Conservation (phyloP, 768 basidiomycete species). For the Leccinum longicurvipes region DNA sequence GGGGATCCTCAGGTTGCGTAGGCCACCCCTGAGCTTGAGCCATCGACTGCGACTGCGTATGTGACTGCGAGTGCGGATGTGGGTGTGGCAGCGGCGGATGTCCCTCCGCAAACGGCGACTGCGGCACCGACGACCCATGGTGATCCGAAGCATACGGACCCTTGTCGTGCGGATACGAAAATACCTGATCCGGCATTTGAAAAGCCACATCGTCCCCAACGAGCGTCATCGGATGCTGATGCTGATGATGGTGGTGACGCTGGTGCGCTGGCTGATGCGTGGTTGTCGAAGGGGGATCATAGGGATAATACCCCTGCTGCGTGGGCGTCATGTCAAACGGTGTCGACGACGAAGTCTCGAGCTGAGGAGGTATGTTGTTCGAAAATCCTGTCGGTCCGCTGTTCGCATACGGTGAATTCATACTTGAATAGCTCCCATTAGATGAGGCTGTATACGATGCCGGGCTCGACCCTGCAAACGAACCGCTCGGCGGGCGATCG, state of each 20-base stretch:
- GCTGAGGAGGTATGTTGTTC: conserved; percentile 12
- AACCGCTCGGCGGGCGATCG: conserved; percentile 22
- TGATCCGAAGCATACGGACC: conserved; percentile 24
- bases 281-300: conserved; percentile 13
- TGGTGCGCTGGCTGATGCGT: not conserved
- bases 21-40: not conserved
- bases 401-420: conserved; percentile 26
- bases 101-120: conserved; percentile 17
- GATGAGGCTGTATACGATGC: conserved; percentile 21
- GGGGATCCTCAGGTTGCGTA: not conserved
- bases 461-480: conserved; percentile 23
- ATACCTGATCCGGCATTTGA: conserved; percentile 19
- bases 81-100: not conserved
- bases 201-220: conserved; percentile 19
- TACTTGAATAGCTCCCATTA: conserved; percentile 22
- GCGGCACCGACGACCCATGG: conserved; percentile 14
- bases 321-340: conserved; percentile 21
- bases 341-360: conserved; percentile 13
- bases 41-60: not conserved
- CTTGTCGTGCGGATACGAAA: conserved; percentile 23
- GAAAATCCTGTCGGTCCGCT: conserved; percentile 14
- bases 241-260: not conserved
- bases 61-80: not conserved
- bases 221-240: conserved; percentile 18
- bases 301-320: conserved; percentile 21